Base-by-base conservation (phyloP, 352 stramenopile species). In the Phytopythium ostracodes region DNA sequence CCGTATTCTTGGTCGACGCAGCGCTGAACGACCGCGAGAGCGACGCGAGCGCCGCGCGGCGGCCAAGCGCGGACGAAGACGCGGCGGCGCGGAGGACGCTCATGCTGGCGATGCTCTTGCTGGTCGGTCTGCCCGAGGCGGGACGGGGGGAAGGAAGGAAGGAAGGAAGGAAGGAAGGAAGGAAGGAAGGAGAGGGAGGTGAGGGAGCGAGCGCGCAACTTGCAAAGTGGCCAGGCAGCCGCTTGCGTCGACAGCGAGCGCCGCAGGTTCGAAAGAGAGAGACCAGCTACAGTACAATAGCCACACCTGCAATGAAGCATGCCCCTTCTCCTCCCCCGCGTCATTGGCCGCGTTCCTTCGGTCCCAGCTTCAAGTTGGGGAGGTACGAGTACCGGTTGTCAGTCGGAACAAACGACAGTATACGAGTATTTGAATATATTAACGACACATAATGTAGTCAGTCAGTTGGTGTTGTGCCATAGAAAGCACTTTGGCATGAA, bases 331-430 rank as follows among this genome's bases (percentile, higher is more conserved):
- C 38, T 44, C 38, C 42, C 42, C 44, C 44, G 44, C n/a, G 44
- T 51, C 44, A 51, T 51, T 25, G 18, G 25, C 12, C n/a, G 54
- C 53, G 43, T 55, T 62, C 3, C 35, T 64, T 46, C 6, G 8
- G 2, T 8, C 49, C 49, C 38, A 72, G 62, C 70, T 74, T 77
- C 63, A 77, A 73, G 60, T 73, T 71, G 35, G 35, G 54, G 25
- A 61, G 47, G 47, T 54, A n/a, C 9, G 11, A 5, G n/a, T 20
- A 35, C 22, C 10, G 12, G 14, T 35, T 49, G 20, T 54, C 11
- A 25, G n/a, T 31, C n/a, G 18, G 12, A 52, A 15, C 7, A 14
- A 31, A 22, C 18, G 44, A 25, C 44, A 22, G 44, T 31, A 52
- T 7, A 29, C n/a, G 44, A 31, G 44, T 24, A 50, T 51, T n/a